Evolutionary conservation across 2,329 filamentous ascomycete species (phyloP), one percentile per base, ranked within the genome.

Genomic region (Hortaea sp.): DNA sequence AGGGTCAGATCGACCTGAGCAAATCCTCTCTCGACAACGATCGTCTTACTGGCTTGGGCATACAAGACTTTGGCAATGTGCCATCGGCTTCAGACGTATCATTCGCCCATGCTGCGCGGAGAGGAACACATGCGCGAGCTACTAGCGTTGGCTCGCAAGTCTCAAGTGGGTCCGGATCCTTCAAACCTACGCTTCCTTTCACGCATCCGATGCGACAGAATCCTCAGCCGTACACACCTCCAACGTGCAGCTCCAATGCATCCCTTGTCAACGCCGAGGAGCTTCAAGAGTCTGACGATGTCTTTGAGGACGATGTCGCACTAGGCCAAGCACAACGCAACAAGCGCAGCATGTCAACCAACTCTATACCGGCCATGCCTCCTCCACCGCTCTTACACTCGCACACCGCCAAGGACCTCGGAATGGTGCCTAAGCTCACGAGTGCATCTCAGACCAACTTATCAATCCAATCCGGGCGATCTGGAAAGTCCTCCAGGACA

Each of bases 171-270:
- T 72, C 74, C 4, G 70, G 67, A 50, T 66, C 55, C 6, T 56
- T 69, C 50, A 69, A 67, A 48, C 71, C 73, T 2, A 71, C 69
- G 28, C 70, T 70, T 29, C 69, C 73, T 32, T 77, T 76, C 55
- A 65, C 76, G 43, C 72, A 77, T 53, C 70, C 75, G 1, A 73
- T 79, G 68, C 72, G 75, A 44, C 76, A 77, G 54, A 71, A 70
- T 3, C 75, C 74, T 7, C 67, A 72, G 41, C 69, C 72, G 6
- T 77, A 74, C 61, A 76, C 74, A 4, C 73, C 75, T 35, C 73
- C 75, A 20, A 62, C 71, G 31, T 68, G 69, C 39, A 68, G 69
- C 42, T 44, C 47, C 60, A 46, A 39, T 28, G 37, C 42, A 12
- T 50, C 49, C 5, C 43, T 50, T 43, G 48, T 44, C 12, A 28